Evolutionary conservation across 2,329 filamentous ascomycete species (phyloP), one percentile per base, ranked within the genome.

Genomic region (Fonsecaea nubica): DNA sequence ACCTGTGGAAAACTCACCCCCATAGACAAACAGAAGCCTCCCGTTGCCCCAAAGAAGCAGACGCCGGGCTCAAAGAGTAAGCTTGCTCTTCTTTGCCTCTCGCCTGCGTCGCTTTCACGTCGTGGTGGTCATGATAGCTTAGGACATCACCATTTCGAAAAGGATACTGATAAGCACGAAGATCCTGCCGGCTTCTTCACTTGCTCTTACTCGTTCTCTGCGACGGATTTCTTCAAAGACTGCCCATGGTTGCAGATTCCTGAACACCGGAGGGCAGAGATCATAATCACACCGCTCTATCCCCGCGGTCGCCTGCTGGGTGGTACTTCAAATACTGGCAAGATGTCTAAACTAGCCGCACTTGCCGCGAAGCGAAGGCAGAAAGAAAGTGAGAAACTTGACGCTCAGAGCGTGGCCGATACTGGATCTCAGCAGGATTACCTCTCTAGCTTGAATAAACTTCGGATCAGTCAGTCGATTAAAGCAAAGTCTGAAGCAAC

Each of bases 271-370:
- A 84, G 86, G 71, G 86, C 90, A 42, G 76, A 83, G 15, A 83
- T 90, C 15, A 85, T 93, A 42, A 79, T 91, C 58, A 83, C 89
- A 48, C 87, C 84, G 77, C 65, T 85, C 40, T 80, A 80, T 69
- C 88, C 85, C 61, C 82, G 80, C 56, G 86, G 89, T 18, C 90
- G 92, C 1, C 82, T 99, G 0, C 79, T 97, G 2, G 96, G 95
- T 35, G 96, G 95, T 38, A 86, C 88, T 8, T 85, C 78, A n/a
- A 85, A 87, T 56, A 80, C 80, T 12, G 84, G 87, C 2, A 95
- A 93, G 75, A 85, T 91, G 78, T 96, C 94, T 4, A 99, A 99
- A 75, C 83, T 99, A 54, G 94, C 96, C 73, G 92, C 92, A 56
- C 82, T 99, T 50, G 93, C 94, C 59, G 92, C 92, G 38, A 90